Percentiles rank a stretch among this genome's conserved stretches.
Conservation (phyloP, 257 asterid species). For the Thymus mandschuricus region DNA sequence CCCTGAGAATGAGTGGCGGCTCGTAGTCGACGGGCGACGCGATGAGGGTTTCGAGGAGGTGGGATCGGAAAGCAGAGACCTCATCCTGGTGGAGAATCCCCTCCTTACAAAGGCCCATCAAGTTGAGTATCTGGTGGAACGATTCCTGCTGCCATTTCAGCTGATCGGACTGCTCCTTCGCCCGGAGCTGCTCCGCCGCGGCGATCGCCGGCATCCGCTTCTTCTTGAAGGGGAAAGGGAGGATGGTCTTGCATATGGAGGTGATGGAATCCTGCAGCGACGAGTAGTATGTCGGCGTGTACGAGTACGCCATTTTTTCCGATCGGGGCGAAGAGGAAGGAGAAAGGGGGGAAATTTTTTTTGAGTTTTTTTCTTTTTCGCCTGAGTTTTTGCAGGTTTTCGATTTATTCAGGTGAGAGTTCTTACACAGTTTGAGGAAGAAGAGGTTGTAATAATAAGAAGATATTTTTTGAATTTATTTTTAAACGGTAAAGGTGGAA, state of each 20-base stretch:
- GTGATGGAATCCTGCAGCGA: constrained; percentile 84
- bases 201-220: constrained; percentile 77
- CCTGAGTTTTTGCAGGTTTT: not conserved
- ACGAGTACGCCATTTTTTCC: constrained; percentile 61
- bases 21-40: constrained; percentile 76
- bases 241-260: constrained; percentile 82
- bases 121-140: constrained; percentile 81
- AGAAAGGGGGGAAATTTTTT: not conserved
- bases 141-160: constrained; percentile 98
- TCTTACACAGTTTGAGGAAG: constrained; percentile 29
- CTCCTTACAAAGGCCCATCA: constrained; percentile 87
- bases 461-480: not conserved
- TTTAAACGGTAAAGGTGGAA: constrained; percentile 49
- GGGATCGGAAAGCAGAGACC: constrained; percentile 76
- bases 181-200: constrained; percentile 85
- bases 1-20: constrained; percentile 65
- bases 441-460: constrained; percentile 7
- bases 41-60: constrained; percentile 71
- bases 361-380: not conserved
- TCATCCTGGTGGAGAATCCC: constrained; percentile 74
- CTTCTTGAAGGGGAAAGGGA: constrained; percentile 90
- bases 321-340: not conserved
- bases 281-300: constrained; percentile 86
- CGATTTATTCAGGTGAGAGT: constrained; percentile 6
- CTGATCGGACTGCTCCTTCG: constrained; percentile 87